phyloP scores from a whole-genome alignment of 2,329 filamentous ascomycete genomes.

The Fusarium coffeatum region DNA sequence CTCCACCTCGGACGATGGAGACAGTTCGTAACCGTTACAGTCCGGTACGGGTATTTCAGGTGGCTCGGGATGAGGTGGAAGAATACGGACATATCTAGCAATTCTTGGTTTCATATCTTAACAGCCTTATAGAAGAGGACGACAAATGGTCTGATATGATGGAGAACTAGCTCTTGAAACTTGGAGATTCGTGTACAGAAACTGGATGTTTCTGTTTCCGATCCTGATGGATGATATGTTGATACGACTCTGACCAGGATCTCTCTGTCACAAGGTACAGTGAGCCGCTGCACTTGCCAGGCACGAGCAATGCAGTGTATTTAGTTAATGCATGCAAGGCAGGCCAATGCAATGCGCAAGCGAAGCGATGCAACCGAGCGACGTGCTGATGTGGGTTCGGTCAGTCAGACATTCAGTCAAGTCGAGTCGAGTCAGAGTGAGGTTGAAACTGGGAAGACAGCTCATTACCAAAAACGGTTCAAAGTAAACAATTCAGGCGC shows the following conservation, averaged over 20 bases:
- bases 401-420: neutral
- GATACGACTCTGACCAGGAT: conserved; percentile 25
- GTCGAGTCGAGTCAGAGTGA: neutral
- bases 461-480: conserved; percentile 35
- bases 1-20: conserved; percentile 29
- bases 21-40: conserved; percentile 23
- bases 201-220: conserved; percentile 30
- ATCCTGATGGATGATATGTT: conserved; percentile 22
- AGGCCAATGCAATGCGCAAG: neutral
- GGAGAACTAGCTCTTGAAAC: conserved; percentile 36
- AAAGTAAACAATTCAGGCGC: conserved; percentile 34
- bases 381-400: neutral
- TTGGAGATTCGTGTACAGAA: conserved; percentile 30
- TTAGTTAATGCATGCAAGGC: neutral
- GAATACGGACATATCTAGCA: neutral
- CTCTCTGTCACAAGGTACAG: conserved; percentile 27
- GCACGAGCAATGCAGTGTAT: conserved; percentile 34
- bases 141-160: conserved; percentile 12
- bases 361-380: conserved; percentile 25
- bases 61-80: neutral
- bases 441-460: conserved; percentile 16
- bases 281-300: conserved; percentile 35
- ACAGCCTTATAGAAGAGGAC: conserved; percentile 28
- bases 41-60: conserved; percentile 1
- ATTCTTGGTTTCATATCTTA: conserved; percentile 21